These are phyloP conservation scores for Penicillium samsonianum DNA, from an alignment of 495 filamentous ascomycete genomes.

Conservation along the genomic window DNA sequence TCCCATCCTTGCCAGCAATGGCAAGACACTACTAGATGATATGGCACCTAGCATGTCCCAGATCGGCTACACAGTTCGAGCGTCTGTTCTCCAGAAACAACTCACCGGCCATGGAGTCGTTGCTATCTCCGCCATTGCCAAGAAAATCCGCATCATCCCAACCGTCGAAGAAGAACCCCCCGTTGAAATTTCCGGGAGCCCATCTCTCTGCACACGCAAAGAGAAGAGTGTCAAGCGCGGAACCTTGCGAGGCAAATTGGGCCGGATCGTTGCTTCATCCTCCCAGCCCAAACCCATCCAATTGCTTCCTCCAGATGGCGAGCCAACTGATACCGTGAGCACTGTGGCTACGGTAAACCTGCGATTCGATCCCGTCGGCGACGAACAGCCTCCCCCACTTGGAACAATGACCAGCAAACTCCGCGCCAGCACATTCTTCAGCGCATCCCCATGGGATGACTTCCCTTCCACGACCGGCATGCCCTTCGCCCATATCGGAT, in stretches of 20 bases:
- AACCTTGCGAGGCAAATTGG: constrained; percentile 74
- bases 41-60: constrained; percentile 78
- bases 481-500: constrained; percentile 48
- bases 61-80: constrained; percentile 73
- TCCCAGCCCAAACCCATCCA: constrained; percentile 70
- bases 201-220: constrained; percentile 67
- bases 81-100: constrained; percentile 45
- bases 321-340: constrained; percentile 38
- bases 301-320: constrained; percentile 51
- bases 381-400: constrained; percentile 66
- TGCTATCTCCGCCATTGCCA: constrained; percentile 50
- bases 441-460: constrained; percentile 58
- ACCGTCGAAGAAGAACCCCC: constrained; percentile 73
- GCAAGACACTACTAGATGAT: constrained; percentile 66
- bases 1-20: constrained; percentile 53
- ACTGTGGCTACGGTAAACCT: constrained; percentile 70
- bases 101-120: constrained; percentile 29
- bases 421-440: constrained; percentile 72
- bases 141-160: constrained; percentile 78
- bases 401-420: constrained; percentile 69
- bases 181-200: constrained; percentile 57
- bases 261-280: constrained; percentile 69
- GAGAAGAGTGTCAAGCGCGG: constrained; percentile 79
- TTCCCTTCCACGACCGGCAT: constrained; percentile 35
- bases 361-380: constrained; percentile 69